Evolutionary conservation across 495 filamentous ascomycete genomes (phyloP), one percentile per base, ranked within the genome.

Genomic region (Annulohypoxylon bovei): DNA sequence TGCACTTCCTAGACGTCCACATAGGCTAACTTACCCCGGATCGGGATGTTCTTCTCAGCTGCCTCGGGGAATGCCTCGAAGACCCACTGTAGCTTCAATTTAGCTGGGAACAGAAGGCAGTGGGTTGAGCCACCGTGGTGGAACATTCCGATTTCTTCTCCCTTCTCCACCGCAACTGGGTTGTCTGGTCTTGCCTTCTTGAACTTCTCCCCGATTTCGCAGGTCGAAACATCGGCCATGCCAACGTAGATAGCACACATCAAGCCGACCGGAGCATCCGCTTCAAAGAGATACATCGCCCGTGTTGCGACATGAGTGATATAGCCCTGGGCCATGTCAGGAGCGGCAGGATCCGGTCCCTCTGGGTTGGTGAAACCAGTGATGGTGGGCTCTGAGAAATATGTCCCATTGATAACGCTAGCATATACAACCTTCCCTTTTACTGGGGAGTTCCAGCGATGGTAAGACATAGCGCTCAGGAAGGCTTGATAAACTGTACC

Each of bases 81-180:
- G n/a, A n/a, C n/a, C n/a, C n/a, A n/a, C n/a, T n/a, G n/a, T n/a
- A n/a, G n/a, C n/a, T n/a, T n/a, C n/a, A n/a, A 59, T 46, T 14
- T 37, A n/a, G n/a, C n/a, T n/a, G n/a, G 33, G 35, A 90, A 89
- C 0, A 89, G 61, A 44, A 89, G 68, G 65, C 84, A 87, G 69
- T 88, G 82, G 0, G 83, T 88, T 12, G 81, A 85, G 23, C 88
- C 88, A 16, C 88, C 88, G 73, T 84, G 88, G 75, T 89, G 88
- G 71, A 90, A 90, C 62, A 87, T 88, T 6, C 87, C 88, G 59
- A 87, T 79, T 63, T 88, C 73, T 16, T 89, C 82, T n/a, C 87
- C 88, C 73, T 88, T 89, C 35, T 76, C 75, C 37, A 89, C 55
- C 25, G 75, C 68, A 35, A 35, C 12, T 5, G 33, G 33, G 6